Conservation (phyloP, 768 basidiomycete species). For the Lepiota brunneoincarnata region DNA sequence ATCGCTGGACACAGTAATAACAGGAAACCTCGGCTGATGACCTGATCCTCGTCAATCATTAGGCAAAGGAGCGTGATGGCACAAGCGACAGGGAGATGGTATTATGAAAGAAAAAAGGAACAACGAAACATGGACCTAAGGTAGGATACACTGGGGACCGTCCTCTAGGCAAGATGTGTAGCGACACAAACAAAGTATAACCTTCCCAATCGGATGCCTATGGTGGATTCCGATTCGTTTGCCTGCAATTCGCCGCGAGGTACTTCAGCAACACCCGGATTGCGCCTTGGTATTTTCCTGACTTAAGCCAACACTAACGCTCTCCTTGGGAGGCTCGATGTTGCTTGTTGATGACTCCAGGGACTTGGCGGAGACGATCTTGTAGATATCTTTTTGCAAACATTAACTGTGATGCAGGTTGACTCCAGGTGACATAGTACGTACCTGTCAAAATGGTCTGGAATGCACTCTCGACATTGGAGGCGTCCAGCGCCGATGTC, state of each 20-base stretch:
- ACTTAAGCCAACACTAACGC: conserved; percentile 81
- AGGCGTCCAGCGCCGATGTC: conserved; percentile 99
- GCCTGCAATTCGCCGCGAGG: background rate
- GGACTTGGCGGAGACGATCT: conserved; percentile 93
- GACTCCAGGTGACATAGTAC: conserved; percentile 19
- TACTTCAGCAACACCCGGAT: conserved; percentile 60
- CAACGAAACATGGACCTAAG: conserved; percentile 2
- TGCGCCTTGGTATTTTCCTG: conserved; percentile 56
- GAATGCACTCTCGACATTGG: conserved; percentile 97
- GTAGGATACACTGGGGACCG: conserved; percentile 3
- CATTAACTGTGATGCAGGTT: background rate
- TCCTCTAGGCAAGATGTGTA: background rate
- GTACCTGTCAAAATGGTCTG: conserved; percentile 91
- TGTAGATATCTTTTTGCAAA: conserved; percentile 80
- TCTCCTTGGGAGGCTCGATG: conserved; percentile 81
- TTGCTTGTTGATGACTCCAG: conserved; percentile 80
- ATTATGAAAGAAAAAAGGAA: conserved; percentile 4
- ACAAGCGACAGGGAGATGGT: conserved; percentile 5
- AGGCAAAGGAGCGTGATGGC: too few relatives aligned
- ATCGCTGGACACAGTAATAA: background rate
- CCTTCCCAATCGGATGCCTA: conserved; percentile 2
- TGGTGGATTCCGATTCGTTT: background rate
- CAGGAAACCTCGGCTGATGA: background rate
- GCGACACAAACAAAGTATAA: background rate
- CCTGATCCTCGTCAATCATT: too few relatives aligned